Base-by-base conservation (phyloP, 352 stramenopile genomes). In the Phytopythium kandeliae region DNA sequence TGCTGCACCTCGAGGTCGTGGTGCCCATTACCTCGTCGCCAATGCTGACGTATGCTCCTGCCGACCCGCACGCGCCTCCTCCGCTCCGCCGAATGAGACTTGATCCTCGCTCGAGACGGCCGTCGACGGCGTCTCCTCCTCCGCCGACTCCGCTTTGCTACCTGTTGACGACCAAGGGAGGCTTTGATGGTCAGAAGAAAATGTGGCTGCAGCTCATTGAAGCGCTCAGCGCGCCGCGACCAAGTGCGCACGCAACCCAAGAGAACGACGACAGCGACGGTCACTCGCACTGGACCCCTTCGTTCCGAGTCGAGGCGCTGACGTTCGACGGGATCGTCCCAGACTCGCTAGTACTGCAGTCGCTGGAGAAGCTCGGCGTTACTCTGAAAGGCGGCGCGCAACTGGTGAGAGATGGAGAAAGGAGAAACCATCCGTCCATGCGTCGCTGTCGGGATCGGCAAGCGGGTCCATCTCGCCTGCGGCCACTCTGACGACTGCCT, bases 171-270 rank as follows among this genome's bases (percentile, higher is more conserved):
- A 64, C 61, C 10, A 56, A 53, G 2, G 51, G 41, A 8, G 24
- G 54, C 2, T 79, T 81, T 54, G 71, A 86, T 36, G 73, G 75
- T 3, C 75, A 86, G 48, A 82, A 67, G 51, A 70, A 73, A 26
- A 86, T 86, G 58, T 86, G 68, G 68, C 24, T 83, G 43, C 75
- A 85, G 41, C 48, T 79, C 22, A 81, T 86, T 24, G 55, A 68
- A 15, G 68, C 60, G 3, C 51, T 77, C 3, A 47, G 36, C 21
- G 2, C 24, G 19, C 22, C 26, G 4, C 31, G 12, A n/a, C 26
- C 9, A 9, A 51, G 12, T 5, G 11, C 44, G 15, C 4, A 30
- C 21, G 9, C 19, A 21, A 28, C 25, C 21, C 19, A 5, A 7
- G 12, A 21, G 1, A 45, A 30, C 5, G 10, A 19, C 12, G 12